Base-by-base conservation (phyloP, 1,284 basidiomycete species). In the Vanrija pseudolonga region DNA sequence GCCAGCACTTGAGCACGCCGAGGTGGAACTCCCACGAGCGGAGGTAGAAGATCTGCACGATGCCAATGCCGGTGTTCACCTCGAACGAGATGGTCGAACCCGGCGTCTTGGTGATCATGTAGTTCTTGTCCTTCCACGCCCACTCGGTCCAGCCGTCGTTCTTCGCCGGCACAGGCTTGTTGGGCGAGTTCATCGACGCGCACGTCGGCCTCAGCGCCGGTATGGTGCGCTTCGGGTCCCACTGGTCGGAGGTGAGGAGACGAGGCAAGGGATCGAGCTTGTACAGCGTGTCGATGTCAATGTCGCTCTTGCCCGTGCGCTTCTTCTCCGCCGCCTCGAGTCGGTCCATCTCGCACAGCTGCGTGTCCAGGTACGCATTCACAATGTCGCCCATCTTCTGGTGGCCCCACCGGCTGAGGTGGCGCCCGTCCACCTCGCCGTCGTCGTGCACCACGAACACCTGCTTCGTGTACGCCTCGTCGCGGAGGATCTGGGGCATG, bases 281-380 rank as follows among this genome's bases (percentile, higher is more conserved):
- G 49, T 67, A 68, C 22, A 65, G 50, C 20, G 40, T 44, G 39
- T 68, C 64, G 18, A 57, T 37, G 53, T 32, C 32, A 12, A 32
- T 14, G 32, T 14, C 12, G 36, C 51, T 51, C 5, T 37, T 44
- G 32, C 32, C 32, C 2, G 32, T 14, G 32, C 32, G 32, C 38
- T 41, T 47, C 5, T 51, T 52, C 12, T 57, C 47, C 20, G 47
- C 54, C 32, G 59, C 53, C 54, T 67, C 65, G 37, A 61, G 57
- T 8, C 46, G 37, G 39, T 67, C 65, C 68, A 74, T 71, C 53
- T 72, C 66, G 53, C 71, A 73, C 7, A 71, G 55, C 47, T 74
- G 72, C 38, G 46, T 41, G 44, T 73, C 67, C 42, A 74, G 59
- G 42, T 74, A 76, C 4, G 71, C 65, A 9, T 49, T 60, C 12